phyloP scores from a whole-genome alignment of 306 rosid species.

The Prunus persica region Prunus_persica_NCBIv2 NC_034016.1:6521501-6522000 shows the following conservation, averaged over 20 bases:
- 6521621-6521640: background rate
- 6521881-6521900: too few species aligned
- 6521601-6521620: background rate
- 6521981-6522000: conserved; percentile 97
- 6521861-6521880: background rate
- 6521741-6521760: background rate
- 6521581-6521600: background rate
- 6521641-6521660: background rate
- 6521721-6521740: background rate
- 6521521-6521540: background rate
- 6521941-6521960: conserved; percentile 5
- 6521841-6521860: background rate
- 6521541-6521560: background rate
- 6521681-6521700: background rate
- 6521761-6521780: background rate
- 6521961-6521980: conserved; percentile 86
- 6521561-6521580: background rate
- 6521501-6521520: background rate
- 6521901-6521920: background rate
- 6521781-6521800: background rate
- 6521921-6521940: conserved; percentile 6
- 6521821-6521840: background rate
- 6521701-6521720: background rate
- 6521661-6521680: background rate
- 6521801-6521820: background rate